Evolutionary conservation across 306 rosid genomes (phyloP).

Genomic region (Trifolium pratense): DNA sequence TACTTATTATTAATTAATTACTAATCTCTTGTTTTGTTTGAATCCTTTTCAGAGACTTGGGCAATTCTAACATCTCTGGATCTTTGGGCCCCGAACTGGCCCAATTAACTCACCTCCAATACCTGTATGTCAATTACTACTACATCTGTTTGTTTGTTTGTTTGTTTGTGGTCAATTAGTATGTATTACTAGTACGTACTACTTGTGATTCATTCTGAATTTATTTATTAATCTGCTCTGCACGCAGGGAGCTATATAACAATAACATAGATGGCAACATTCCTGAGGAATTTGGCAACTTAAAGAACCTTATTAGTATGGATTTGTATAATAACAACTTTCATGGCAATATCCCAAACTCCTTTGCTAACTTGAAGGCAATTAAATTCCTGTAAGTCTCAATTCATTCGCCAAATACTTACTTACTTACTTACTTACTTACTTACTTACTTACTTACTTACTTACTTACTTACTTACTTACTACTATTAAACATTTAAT

Average conservation of each 20-base stretch:
- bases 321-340: conserved; percentile 76
- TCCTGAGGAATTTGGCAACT: conserved; percentile 67
- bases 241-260: conserved; percentile 86
- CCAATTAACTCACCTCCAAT: conserved; percentile 75
- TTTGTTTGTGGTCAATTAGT: neutral
- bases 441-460: too few species aligned
- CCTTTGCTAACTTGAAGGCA: conserved; percentile 72
- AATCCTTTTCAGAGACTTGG: conserved; percentile 80
- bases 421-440: too few species aligned
- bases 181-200: neutral
- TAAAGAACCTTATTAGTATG: conserved; percentile 69
- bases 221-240: conserved; percentile 19
- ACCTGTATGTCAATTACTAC: conserved; percentile 55
- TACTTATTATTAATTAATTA: neutral
- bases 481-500: neutral
- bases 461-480: too few species aligned
- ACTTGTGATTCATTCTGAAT: too few species aligned
- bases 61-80: conserved; percentile 89
- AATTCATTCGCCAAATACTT: too few species aligned
- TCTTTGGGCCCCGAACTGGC: conserved; percentile 89
- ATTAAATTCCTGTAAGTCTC: conserved; percentile 81
- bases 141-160: neutral
- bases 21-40: neutral
- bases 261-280: conserved; percentile 69
- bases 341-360: conserved; percentile 67